Conservation (phyloP, 2,329 filamentous ascomycete species). For the Exophiala lecanii-corni region DNA sequence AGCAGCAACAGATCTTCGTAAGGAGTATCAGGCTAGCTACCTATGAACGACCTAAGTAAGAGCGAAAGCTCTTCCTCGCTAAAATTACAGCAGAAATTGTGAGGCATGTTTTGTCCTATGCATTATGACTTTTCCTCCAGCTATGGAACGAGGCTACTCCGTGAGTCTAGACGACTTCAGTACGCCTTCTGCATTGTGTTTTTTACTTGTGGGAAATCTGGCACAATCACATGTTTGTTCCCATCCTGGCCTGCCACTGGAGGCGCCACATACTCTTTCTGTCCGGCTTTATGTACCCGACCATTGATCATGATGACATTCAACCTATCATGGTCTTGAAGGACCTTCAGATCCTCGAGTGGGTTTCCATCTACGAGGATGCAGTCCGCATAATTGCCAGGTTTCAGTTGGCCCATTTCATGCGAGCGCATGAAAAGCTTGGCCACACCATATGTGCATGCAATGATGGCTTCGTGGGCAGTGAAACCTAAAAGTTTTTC, state of each 20-base stretch:
- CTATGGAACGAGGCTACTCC: too few relatives aligned
- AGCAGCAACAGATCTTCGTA: too few relatives aligned
- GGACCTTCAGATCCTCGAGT: constrained; percentile 37
- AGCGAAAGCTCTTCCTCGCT: too few relatives aligned
- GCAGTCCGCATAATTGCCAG: constrained; percentile 42
- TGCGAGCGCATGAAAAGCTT: constrained; percentile 40
- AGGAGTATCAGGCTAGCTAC: too few relatives aligned
- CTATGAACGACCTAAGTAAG: too few relatives aligned
- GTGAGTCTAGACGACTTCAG: too few relatives aligned
- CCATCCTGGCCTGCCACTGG: constrained; percentile 11
- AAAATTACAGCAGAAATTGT: too few relatives aligned
- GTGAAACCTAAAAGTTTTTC: constrained; percentile 44
- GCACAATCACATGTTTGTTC: constrained; percentile 12
- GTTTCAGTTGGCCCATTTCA: constrained; percentile 40
- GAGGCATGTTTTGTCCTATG: too few relatives aligned
- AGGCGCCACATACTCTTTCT: constrained; percentile 18
- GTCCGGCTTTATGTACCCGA: constrained; percentile 39
- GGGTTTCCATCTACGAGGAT: constrained; percentile 47
- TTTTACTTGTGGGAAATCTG: constrained; percentile 10
- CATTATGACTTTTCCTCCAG: too few relatives aligned
- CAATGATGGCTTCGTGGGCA: constrained; percentile 41
- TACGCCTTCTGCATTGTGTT: neutral
- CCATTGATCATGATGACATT: constrained; percentile 48
- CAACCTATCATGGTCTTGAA: constrained; percentile 42
- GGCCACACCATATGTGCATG: constrained; percentile 40